Conservation (phyloP, 148 eudicot species). For the Amaranthus hypochondriacus region DNA sequence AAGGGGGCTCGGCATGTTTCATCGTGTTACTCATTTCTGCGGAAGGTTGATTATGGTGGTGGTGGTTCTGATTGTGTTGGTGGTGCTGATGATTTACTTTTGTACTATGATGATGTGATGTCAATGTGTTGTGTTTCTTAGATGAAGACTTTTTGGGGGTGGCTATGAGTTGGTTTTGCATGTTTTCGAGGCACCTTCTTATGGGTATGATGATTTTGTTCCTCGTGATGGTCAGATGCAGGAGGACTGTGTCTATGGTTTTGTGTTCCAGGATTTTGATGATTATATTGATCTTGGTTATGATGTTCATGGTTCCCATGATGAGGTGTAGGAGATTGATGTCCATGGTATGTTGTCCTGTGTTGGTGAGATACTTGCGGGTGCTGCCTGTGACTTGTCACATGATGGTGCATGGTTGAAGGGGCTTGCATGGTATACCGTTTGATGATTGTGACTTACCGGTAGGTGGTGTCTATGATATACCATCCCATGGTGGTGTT, state of each 20-base stretch:
- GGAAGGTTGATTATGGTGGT: constrained; percentile 8
- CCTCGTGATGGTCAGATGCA: constrained; percentile 9
- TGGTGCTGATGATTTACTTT: constrained; percentile 8
- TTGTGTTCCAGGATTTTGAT: constrained; percentile 10
- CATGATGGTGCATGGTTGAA: constrained; percentile 19
- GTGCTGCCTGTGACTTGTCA: constrained; percentile 7
- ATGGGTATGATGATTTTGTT: constrained; percentile 3
- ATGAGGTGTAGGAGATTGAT: constrained; percentile 9
- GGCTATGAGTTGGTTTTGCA: constrained; percentile 10
- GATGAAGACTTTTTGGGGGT: not conserved
- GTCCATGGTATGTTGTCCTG: not conserved
- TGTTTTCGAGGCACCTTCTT: not conserved
- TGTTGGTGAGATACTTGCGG: constrained; percentile 6
- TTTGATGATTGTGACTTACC: constrained; percentile 3
- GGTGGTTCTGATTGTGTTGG: constrained; percentile 1
- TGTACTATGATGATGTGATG: constrained; percentile 15
- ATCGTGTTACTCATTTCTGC: constrained; percentile 4
- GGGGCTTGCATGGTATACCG: constrained; percentile 10
- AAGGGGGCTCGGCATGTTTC: not conserved
- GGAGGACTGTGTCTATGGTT: constrained; percentile 1
- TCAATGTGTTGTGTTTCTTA: constrained; percentile 14
- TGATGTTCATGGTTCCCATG: constrained; percentile 15
- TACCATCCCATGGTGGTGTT: not conserved
- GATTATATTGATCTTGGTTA: constrained; percentile 13
- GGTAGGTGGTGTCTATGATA: constrained; percentile 9